These are phyloP conservation scores for Fusarium sp. DNA, from an alignment of 2,329 filamentous ascomycete genomes.

Conservation along the genomic window DNA sequence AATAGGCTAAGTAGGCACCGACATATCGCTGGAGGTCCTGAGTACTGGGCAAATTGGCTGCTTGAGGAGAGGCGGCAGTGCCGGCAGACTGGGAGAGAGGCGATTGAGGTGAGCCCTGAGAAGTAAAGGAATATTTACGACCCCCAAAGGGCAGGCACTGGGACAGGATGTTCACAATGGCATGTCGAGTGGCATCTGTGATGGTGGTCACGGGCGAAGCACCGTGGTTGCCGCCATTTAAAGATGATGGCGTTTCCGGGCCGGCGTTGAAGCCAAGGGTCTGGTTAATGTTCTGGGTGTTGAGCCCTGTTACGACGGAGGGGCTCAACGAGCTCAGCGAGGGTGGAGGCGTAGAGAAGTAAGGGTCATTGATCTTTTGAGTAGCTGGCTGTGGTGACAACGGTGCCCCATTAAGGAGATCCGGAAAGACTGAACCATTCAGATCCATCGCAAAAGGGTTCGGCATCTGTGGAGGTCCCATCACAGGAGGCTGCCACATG, in stretches of 20 bases:
- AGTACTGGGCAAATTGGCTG: conserved; percentile 76
- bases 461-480: conserved; percentile 73
- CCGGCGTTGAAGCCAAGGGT: conserved; percentile 70
- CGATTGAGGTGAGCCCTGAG: conserved; percentile 63
- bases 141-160: conserved; percentile 65
- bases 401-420: conserved; percentile 75
- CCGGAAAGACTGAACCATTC: conserved; percentile 77
- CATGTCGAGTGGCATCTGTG: conserved; percentile 69
- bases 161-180: conserved; percentile 67
- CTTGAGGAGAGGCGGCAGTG: conserved; percentile 61
- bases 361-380: conserved; percentile 76
- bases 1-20: conserved; percentile 87
- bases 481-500: conserved; percentile 76
- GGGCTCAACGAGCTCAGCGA: conserved; percentile 78
- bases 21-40: conserved; percentile 90
- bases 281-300: conserved; percentile 69
- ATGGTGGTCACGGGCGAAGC: conserved; percentile 70
- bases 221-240: conserved; percentile 69
- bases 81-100: conserved; percentile 59
- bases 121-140: conserved; percentile 71
- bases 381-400: conserved; percentile 79
- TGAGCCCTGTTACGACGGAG: conserved; percentile 72
- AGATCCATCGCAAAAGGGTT: conserved; percentile 80
- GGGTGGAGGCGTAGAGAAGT: conserved; percentile 81
- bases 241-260: conserved; percentile 77